phyloP scores from a whole-genome alignment of 345 rosid species.

The Moringa oleifera region DNA sequence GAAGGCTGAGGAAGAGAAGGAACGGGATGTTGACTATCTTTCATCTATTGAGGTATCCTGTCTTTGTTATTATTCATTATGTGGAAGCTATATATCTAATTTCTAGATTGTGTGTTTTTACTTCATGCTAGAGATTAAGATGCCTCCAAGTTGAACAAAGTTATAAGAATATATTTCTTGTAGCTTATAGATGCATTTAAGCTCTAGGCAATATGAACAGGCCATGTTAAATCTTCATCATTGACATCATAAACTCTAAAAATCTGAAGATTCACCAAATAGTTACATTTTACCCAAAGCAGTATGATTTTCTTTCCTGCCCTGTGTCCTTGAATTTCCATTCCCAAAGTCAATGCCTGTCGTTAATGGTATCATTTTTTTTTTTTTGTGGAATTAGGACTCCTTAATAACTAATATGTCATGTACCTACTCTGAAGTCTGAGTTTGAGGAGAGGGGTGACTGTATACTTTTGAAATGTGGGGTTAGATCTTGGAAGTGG shows the following conservation, averaged over 20 bases:
- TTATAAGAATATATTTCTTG: background rate
- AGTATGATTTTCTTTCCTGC: background rate
- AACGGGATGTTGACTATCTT: slow-evolving; percentile 72
- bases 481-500: no score
- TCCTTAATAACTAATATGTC: background rate
- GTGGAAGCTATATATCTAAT: slow-evolving; percentile 3
- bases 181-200: background rate
- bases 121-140: background rate
- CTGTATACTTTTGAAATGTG: background rate
- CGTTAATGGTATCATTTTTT: no score
- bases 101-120: background rate
- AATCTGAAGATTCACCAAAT: no score
- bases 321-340: background rate
- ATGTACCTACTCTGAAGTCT: background rate
- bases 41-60: slow-evolving; percentile 81
- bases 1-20: slow-evolving; percentile 56
- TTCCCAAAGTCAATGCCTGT: background rate
- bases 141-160: background rate
- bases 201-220: no score
- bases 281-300: background rate
- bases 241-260: no score
- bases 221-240: no score
- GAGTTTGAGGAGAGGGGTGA: background rate
- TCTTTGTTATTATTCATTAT: background rate
- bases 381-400: no score